Conservation (phyloP, 2,329 filamentous ascomycete species). For the Penicillium crustosum region DNA sequence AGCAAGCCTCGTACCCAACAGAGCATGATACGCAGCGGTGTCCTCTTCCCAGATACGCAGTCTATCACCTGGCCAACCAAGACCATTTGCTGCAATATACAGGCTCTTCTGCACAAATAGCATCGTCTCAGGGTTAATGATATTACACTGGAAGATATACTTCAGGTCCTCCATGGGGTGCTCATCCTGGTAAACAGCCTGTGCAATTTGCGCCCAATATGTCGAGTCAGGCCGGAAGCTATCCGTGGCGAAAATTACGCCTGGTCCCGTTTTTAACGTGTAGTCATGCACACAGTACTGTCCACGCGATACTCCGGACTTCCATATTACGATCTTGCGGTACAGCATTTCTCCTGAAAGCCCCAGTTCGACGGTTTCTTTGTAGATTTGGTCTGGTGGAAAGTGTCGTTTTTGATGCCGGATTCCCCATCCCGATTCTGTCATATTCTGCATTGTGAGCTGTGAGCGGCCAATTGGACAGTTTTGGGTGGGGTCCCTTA, state of each 20-base stretch:
- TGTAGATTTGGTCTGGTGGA: background rate
- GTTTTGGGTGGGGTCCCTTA: background rate
- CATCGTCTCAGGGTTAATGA: background rate
- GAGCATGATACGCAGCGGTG: background rate
- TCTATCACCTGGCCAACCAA: background rate
- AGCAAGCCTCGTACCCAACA: background rate
- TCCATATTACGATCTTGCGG: background rate
- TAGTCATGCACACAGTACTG: background rate
- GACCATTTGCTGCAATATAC: background rate
- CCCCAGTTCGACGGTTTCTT: background rate
- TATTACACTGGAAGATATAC: background rate
- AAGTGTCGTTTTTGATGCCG: background rate
- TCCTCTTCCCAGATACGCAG: background rate
- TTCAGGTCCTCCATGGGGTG: background rate
- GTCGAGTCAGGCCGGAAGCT: conserved; percentile 5
- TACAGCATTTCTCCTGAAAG: background rate
- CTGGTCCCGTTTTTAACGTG: background rate
- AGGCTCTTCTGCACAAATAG: background rate
- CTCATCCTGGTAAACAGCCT: background rate
- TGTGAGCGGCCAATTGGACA: background rate
- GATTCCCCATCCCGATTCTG: background rate
- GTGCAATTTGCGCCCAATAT: conserved; percentile 8
- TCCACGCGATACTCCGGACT: background rate
- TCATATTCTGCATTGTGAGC: background rate
- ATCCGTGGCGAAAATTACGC: background rate